Base-by-base conservation (phyloP, 2,329 filamentous ascomycete species). In the Ascocoryne sarcoides region DNA sequence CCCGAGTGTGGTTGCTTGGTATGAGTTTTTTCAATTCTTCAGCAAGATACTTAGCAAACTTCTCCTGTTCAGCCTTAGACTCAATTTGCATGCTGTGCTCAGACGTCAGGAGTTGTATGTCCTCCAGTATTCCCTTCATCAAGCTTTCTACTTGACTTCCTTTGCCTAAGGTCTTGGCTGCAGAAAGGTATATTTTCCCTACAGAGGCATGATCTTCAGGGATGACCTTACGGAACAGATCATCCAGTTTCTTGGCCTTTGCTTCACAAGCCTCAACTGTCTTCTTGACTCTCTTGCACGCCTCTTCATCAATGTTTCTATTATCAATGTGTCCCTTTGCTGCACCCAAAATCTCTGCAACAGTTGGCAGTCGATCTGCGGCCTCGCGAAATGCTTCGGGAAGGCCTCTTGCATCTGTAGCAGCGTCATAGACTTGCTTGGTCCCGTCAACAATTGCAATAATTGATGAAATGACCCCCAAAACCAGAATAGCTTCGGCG, bases 381-480 rank as follows among this genome's bases (percentile, higher is more conserved):
- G 54, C 52, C 15, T 51, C 46, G 14, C 47, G 49, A 41, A 60
- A 60, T 7, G 49, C 42, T 28, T 49, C 34, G 4, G 54, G 55
- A 10, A 56, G 51, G 26, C 54, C 55, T 8, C 47, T 14, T 12
- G 46, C 43, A 21, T 57, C 45, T 4, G 40, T 29, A 18, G 44
- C 45, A 14, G 55, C 49, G 10, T 51, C 47, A 43, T 53, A 54
- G 26, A 60, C 30, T 32, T 53, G 43, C 33, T 56, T 46, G 2
- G 50, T 45, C 9, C 40, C 49, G 23, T 58, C 54, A 39, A 58
- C 40, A 34, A 59, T 54, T 2, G 50, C 15, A 35, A 60, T 56
- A 17, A 58, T 51, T 10, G 50, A 51, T 3, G 52, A 52, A 15
- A 60, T 52, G 2, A 59, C 37, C 2, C 53, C 53, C 5, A 59